Base-by-base conservation (phyloP, 352 stramenopile species). In the Phytophthora tubulina region DNA sequence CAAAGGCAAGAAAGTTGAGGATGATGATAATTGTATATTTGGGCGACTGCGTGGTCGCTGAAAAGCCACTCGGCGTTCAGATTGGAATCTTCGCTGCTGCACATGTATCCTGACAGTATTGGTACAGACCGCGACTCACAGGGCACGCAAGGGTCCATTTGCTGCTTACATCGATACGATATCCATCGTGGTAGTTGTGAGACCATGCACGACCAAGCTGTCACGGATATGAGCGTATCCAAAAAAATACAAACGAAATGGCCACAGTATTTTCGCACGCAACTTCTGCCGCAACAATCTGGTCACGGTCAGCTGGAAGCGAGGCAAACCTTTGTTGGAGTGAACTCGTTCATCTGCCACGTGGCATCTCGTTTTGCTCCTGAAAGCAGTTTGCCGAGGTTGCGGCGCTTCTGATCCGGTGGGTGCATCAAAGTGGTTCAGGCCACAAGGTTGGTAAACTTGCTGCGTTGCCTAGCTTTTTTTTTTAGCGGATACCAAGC, bases 131-230 rank as follows among this genome's bases (percentile, higher is more conserved):
- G 21, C 36, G 13, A 41, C 30, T 15, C 15, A 14, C 38, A 62
- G n/a, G 51, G 61, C 44, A 63, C 61, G 61, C 61, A 69, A 69
- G 61, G 61, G 27, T 69, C 27, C 61, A 61, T 53, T 36, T 4
- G 14, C 35, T 39, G 2, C 3, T 39, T 39, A 11, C 35, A 39
- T 13, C 39, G 39, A 45, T 45, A 45, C 13, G 39, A 45, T n/a
- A 45, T 45, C 39, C 7, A 39, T 39, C 35, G 35, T 11, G 35
- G 4, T 39, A 27, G 21, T 27, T 27, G 21, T 27, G 21, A 27
- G 21, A 2, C 21, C 21, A 27, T 27, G 21, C 21, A 27, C 21
- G 21, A 27, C 21, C 21, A 27, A 27, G 21, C 21, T 27, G 21
- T 27, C 21, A 27, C 21, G 21, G 21, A 27, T 27, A 27, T 27